Base-by-base conservation (phyloP, 306 rosid genomes). In the Dalbergia oliveri region DNA sequence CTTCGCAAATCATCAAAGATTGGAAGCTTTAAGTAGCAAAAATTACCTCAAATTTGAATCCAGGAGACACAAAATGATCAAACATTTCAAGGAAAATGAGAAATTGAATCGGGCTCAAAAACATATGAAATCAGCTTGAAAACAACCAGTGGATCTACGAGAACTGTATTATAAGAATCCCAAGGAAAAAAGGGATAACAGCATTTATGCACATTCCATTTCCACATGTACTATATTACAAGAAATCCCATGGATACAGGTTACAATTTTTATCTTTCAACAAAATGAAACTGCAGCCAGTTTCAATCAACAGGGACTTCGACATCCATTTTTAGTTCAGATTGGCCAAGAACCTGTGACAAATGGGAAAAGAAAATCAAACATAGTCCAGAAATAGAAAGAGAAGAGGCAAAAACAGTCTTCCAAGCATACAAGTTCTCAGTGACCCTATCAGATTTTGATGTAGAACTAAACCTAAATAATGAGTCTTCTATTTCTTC, bases 301-400 rank as follows among this genome's bases (percentile, higher is more conserved):
- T 54, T 66, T 80, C 74, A 95, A 82, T 93, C 98, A 41, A 91
- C 82, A 59, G 92, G 97, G 71, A 93, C 90, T 82, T 91, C 96
- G 51, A 95, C 97, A 77, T 89, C 90, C 97, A 95, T 87, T 85
- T 88, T 93, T 19, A 90, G 79, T 76, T 82, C 85, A 45, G 88
- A 85, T 61, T 84, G 84, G 50, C 91, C 86, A 62, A 95, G 84
- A 86, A 91, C 89, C 98, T 95, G 94, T 43, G 67, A 68, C 69
- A 83, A 73, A 77, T 31, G 12, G 80, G 19, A 1, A 6, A 34
- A 53, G 0, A 34, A 62, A 18, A 44, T 37, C 19, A 16, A 74
- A 81, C 34, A 85, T 21, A 7, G 64, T 33, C 11, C 64, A 53
- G 14, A 78, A 11, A 53, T 18, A 59, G 16, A 58, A 53, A 21